Conservation (phyloP, 78 protist genomes). For the Capsaspora owczarzaki region DNA sequence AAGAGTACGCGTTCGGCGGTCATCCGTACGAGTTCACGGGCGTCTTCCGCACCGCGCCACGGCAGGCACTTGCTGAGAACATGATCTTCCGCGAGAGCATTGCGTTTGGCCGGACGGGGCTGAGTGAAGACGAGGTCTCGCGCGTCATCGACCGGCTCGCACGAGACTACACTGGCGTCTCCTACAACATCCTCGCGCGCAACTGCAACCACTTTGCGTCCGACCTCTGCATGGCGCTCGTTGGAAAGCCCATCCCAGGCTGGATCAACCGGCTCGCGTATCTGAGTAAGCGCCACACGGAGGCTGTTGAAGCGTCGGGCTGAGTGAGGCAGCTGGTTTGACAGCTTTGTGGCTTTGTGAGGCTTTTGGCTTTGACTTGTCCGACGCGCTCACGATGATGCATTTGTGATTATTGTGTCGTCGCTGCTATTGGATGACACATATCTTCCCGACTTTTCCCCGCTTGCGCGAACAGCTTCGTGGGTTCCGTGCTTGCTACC, state of each 20-base stretch:
- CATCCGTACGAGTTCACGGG: background rate
- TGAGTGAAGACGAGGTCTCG: background rate
- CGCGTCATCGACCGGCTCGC: background rate
- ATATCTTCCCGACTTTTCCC: no score
- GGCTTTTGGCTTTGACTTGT: no score
- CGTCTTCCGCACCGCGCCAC: background rate
- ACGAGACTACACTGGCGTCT: background rate
- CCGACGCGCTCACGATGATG: no score
- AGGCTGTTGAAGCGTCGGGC: no score
- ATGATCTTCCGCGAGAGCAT: background rate
- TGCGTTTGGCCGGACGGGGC: background rate
- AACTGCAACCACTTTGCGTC: slow-evolving; percentile 6
- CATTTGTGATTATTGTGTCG: no score
- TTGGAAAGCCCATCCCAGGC: background rate
- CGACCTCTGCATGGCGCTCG: background rate
- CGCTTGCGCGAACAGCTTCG: no score
- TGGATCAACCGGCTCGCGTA: slow-evolving; percentile 5
- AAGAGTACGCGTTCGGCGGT: background rate
- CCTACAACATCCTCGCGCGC: background rate
- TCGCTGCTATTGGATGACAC: no score
- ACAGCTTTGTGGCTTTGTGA: no score
- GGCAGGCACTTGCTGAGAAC: background rate
- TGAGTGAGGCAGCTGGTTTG: no score
- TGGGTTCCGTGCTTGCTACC: no score
- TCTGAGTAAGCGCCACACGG: no score